Evolutionary conservation across 352 stramenopile genomes (phyloP), one percentile per base, ranked within the genome.

Genomic region (Phytophthora cajani): DNA sequence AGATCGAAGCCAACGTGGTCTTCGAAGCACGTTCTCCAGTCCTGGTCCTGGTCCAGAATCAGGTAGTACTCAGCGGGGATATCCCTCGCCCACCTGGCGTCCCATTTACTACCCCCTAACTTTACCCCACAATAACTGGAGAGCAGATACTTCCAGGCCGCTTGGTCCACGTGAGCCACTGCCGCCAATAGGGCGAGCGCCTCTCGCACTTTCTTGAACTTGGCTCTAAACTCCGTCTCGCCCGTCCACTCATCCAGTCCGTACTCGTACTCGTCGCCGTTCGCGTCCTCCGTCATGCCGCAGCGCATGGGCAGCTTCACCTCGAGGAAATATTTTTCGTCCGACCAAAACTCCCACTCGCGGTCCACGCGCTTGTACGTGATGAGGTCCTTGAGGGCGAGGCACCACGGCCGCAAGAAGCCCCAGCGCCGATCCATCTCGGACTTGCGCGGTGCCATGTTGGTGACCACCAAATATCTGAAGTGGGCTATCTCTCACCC

Each of bases 111-210:
- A 3, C 42, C 17, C 16, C 42, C 42, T 5, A 23, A 49, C 17
- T 49, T 49, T 21, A 49, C 42, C 8, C 14, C 42, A 49, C 16
- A 23, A 17, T 49, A 49, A 11, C 10, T 49, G 4, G 42, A 49
- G 42, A 49, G 42, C 6, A 49, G 17, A 49, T 49, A 64, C 33
- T 71, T 73, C 71, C 75, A 79, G 17, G 46, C 53, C 3, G 38
- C 23, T 40, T 74, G 47, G 50, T 75, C 74, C 7, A 71, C 54
- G 27, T 36, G 49, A 2, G 64, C 68, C 27, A 80, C 62, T 2
- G 72, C 58, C 12, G 52, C 64, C 17, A 82, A 59, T 27, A 82
- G 62, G 46, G 68, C 72, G 3, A 82, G 58, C 10, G 62, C 68
- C 50, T 82, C 75, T 14, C 68, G 64, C 12, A 64, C 57, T 36